Evolutionary conservation across 345 rosid genomes (phyloP).

Genomic region (Gossypium ekmanianum): DNA sequence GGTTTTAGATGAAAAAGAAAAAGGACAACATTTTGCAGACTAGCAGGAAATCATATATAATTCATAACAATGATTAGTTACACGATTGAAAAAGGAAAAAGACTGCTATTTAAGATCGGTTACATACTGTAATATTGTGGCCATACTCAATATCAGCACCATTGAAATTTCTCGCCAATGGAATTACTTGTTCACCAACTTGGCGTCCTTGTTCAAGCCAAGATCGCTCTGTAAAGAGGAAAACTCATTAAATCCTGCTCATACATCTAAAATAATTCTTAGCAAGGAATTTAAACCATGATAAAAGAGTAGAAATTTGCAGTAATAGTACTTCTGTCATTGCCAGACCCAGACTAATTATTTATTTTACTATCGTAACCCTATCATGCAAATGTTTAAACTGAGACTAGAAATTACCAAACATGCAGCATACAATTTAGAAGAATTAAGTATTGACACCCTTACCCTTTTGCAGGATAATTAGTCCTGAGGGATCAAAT

Average conservation of each 20-base stretch:
- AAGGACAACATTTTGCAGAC: background rate
- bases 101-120: background rate
- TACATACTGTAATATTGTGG: conserved; percentile 45
- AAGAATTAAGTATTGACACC: background rate
- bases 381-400: conserved; percentile 7
- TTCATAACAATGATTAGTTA: background rate
- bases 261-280: background rate
- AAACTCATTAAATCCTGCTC: background rate
- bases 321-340: background rate
- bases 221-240: conserved; percentile 50
- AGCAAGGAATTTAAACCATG: background rate
- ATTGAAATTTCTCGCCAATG: conserved; percentile 83
- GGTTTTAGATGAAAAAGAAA: background rate
- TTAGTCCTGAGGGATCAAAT: conserved; percentile 88
- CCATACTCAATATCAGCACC: conserved; percentile 63
- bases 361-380: background rate
- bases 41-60: background rate
- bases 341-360: background rate
- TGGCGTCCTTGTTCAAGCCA: conserved; percentile 87
- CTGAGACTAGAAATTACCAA: background rate
- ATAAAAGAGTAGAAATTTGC: background rate
- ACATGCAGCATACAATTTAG: background rate
- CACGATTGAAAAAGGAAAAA: background rate
- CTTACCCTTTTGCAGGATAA: conserved; percentile 83
- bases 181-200: conserved; percentile 90